phyloP scores from a whole-genome alignment of 2,329 filamentous ascomycete genomes.

The Arthrinium puccinioides region DNA sequence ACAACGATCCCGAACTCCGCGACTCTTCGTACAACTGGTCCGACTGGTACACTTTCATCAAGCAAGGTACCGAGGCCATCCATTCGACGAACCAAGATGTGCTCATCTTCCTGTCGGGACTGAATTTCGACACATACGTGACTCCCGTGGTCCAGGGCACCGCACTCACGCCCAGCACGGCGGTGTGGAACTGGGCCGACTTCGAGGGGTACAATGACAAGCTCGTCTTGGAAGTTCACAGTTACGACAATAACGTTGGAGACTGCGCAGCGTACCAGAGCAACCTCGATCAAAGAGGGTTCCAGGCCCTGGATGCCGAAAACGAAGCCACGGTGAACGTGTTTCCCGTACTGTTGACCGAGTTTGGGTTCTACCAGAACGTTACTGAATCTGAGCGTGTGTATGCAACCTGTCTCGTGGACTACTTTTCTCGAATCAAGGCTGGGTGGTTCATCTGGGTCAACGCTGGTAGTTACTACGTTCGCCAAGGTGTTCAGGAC shows the following conservation, averaged over 20 bases:
- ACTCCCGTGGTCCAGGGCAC: slow-evolving; percentile 41
- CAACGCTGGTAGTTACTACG: slow-evolving; percentile 51
- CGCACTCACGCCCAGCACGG: slow-evolving; percentile 37
- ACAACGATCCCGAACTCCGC: slow-evolving; percentile 23
- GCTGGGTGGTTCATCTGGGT: slow-evolving; percentile 54
- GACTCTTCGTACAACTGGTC: slow-evolving; percentile 46
- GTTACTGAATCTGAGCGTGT: slow-evolving; percentile 35
- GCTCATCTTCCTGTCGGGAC: slow-evolving; percentile 53
- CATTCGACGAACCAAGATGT: slow-evolving; percentile 41
- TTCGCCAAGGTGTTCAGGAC: slow-evolving; percentile 43
- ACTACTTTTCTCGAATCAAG: slow-evolving; percentile 39
- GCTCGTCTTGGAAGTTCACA: slow-evolving; percentile 54
- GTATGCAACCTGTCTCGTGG: slow-evolving; percentile 45
- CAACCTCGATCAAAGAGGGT: slow-evolving; percentile 43
- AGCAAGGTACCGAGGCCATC: slow-evolving; percentile 40
- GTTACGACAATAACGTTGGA: slow-evolving; percentile 45
- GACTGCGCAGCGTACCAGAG: slow-evolving; percentile 38
- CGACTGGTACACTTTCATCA: slow-evolving; percentile 44
- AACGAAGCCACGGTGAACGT: slow-evolving; percentile 28
- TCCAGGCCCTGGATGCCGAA: slow-evolving; percentile 38
- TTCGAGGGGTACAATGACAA: slow-evolving; percentile 45
- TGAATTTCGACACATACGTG: slow-evolving; percentile 49
- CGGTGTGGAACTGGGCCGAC: slow-evolving; percentile 34
- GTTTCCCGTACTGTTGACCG: slow-evolving; percentile 44
- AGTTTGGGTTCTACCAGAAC: slow-evolving; percentile 47